Percentiles rank a stretch among this genome's conserved stretches.
These are phyloP conservation scores for Nicotiana noctiflora DNA, from an alignment of 257 asterid genomes.

Conservation along the genomic window DNA sequence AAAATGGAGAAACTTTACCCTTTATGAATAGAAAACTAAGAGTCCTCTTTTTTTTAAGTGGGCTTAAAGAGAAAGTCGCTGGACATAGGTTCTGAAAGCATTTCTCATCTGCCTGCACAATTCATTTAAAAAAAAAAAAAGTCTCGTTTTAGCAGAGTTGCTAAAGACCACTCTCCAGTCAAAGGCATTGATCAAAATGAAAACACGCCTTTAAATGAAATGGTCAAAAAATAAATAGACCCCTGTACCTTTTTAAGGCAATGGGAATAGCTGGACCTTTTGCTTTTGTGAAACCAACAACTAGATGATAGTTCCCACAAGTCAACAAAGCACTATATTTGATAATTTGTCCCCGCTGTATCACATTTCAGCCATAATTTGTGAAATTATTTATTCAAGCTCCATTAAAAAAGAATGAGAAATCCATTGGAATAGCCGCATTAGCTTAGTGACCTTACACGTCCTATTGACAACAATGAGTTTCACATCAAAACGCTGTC, in stretches of 20 bases:
- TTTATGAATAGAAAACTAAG: no score
- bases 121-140: not conserved
- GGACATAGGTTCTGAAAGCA: constrained; percentile 93
- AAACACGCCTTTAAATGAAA: not conserved
- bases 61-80: no score
- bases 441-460: constrained; percentile 87
- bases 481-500: constrained; percentile 88
- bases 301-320: constrained; percentile 92
- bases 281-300: constrained; percentile 89
- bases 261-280: constrained; percentile 73
- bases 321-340: constrained; percentile 83
- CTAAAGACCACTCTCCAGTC: not conserved
- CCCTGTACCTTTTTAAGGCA: constrained; percentile 71
- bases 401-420: not conserved
- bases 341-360: constrained; percentile 78
- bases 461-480: constrained; percentile 80
- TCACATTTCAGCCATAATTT: constrained; percentile 10
- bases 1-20: no score
- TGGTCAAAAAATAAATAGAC: not conserved
- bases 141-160: not conserved
- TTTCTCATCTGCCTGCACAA: constrained; percentile 71
- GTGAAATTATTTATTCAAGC: constrained; percentile 3
- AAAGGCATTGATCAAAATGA: not conserved
- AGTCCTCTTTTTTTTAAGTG: no score
- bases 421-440: constrained; percentile 4